Evolutionary conservation across 108 stramenopile genomes (phyloP).

Genomic region (Skeletonema costatum): DNA sequence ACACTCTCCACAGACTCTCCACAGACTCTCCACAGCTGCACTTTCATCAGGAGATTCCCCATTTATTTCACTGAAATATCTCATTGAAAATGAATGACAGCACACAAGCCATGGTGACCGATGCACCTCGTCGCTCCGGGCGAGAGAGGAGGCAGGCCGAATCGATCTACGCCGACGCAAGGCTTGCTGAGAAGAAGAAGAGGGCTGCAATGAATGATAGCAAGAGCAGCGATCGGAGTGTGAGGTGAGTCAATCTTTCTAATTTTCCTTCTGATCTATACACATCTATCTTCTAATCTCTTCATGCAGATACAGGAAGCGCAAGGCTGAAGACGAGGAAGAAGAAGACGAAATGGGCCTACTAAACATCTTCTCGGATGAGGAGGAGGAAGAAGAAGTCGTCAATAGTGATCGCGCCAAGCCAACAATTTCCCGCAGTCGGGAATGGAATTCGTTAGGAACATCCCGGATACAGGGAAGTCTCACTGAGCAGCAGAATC

Average conservation of each 20-base stretch:
- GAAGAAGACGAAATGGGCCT: neutral
- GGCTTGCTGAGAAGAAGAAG: neutral
- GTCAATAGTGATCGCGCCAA: no score
- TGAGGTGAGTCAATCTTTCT: neutral
- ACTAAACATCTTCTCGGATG: neutral
- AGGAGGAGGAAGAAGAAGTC: neutral
- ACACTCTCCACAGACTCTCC: no score
- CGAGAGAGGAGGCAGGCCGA: neutral
- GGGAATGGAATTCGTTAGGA: no score
- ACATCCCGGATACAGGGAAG: no score
- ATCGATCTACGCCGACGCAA: neutral
- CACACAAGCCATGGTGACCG: neutral
- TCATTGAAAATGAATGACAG: neutral
- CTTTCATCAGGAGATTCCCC: no score
- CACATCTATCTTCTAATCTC: no score
- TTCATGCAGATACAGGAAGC: neutral
- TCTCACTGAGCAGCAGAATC: no score
- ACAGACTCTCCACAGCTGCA: no score
- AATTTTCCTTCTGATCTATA: no score
- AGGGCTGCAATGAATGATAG: neutral
- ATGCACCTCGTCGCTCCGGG: neutral
- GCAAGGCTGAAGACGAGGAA: neutral
- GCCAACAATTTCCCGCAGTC: no score
- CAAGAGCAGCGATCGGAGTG: no score
- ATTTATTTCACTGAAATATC: no score